These are phyloP conservation scores for Ceratobasidium sp. DNA, from an alignment of 1,284 basidiomycete species.

Conservation along the genomic window DNA sequence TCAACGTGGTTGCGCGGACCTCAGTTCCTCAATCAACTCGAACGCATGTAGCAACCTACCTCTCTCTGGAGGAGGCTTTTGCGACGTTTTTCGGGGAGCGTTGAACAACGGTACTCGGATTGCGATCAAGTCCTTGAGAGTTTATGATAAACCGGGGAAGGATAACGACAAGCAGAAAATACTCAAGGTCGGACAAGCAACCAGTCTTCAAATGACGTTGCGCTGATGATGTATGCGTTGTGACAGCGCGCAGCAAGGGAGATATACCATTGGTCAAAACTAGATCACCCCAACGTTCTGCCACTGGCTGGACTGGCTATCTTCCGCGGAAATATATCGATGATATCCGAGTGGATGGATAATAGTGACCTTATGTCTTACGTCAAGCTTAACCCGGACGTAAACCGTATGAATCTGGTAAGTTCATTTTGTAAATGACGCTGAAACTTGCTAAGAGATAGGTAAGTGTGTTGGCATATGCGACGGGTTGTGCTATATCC, in stretches of 20 bases:
- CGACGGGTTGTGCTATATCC: neutral
- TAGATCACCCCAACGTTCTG: too few species aligned
- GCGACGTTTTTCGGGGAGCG: neutral
- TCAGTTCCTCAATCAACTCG: neutral
- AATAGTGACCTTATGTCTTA: neutral
- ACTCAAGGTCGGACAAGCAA: too few species aligned
- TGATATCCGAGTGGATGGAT: conserved; percentile 6
- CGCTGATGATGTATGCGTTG: too few species aligned
- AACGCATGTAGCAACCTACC: neutral
- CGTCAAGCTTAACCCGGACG: neutral
- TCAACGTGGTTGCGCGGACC: neutral
- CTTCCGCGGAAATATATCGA: neutral
- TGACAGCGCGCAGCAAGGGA: too few species aligned
- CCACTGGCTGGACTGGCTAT: neutral
- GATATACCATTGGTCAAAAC: too few species aligned
- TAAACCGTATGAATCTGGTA: neutral
- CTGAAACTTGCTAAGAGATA: neutral
- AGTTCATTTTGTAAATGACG: neutral
- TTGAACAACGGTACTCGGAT: neutral
- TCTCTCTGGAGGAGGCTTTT: neutral
- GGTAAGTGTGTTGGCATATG: neutral
- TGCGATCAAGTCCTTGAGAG: conserved; percentile 6
- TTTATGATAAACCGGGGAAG: too few species aligned
- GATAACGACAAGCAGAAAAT: too few species aligned
- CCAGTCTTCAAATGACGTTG: too few species aligned